phyloP scores from a whole-genome alignment of 352 stramenopile species.

The Globisporangium abappressorium region DNA sequence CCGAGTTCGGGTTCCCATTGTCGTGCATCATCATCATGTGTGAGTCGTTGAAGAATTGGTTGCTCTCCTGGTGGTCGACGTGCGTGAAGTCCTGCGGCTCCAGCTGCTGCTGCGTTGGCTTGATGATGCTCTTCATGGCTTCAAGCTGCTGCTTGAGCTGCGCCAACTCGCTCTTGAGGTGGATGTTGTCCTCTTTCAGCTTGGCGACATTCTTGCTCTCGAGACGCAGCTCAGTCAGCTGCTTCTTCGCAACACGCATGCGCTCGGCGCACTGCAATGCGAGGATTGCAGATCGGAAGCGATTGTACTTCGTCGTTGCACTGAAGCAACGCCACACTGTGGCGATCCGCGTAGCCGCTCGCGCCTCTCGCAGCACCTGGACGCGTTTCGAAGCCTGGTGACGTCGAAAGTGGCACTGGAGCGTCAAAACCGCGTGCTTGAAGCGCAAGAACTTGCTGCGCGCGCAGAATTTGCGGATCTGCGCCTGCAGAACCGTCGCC shows the following conservation, averaged over 20 bases:
- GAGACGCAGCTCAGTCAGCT: conserved; percentile 42
- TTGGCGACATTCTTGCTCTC: conserved; percentile 76
- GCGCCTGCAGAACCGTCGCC: conserved; percentile 42
- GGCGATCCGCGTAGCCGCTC: conserved; percentile 38
- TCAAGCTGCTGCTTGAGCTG: conserved; percentile 56
- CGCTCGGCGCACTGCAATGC: conserved; percentile 58
- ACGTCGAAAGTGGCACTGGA: conserved; percentile 56
- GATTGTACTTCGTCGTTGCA: conserved; percentile 29
- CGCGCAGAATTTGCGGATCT: conserved; percentile 38
- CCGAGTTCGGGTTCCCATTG: conserved; percentile 38
- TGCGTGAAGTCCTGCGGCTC: conserved; percentile 17
- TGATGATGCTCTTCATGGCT: conserved; percentile 33
- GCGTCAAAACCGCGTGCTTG: conserved; percentile 32
- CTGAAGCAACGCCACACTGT: conserved; percentile 37
- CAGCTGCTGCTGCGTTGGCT: conserved; percentile 13
- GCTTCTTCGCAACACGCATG: conserved; percentile 31
- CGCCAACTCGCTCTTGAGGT: conserved; percentile 62
- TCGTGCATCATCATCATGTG: conserved; percentile 17
- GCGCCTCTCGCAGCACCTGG: conserved; percentile 38
- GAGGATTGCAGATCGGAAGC: conserved; percentile 31
- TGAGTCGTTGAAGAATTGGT: conserved; percentile 15
- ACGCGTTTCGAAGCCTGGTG: conserved; percentile 28
- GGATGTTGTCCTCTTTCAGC: conserved; percentile 71
- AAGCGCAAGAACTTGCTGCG: conserved; percentile 39
- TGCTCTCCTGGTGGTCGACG: conserved; percentile 22